Percentiles rank a stretch among this genome's conserved stretches.
Conservation (phyloP, 1,139 yeast genomes). For the Pichia norvegensis region DNA sequence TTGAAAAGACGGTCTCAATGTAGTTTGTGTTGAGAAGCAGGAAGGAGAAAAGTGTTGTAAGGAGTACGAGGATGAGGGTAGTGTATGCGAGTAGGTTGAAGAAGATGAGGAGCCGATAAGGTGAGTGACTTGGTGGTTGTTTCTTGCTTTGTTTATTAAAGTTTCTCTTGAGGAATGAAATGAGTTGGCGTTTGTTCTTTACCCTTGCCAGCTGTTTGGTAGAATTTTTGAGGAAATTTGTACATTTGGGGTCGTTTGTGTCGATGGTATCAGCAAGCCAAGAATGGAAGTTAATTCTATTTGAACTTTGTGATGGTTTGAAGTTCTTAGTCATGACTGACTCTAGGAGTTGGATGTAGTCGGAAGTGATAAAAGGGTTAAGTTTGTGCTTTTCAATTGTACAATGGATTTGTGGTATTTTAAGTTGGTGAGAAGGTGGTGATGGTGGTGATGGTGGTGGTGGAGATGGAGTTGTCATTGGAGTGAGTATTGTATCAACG, state of each 20-base stretch:
- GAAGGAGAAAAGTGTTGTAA: background rate
- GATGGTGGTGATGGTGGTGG: background rate
- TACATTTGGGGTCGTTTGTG: background rate
- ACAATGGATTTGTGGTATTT: slow-evolving; percentile 3
- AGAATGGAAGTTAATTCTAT: background rate
- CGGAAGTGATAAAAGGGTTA: slow-evolving; percentile 3
- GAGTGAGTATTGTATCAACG: background rate
- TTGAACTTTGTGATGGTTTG: background rate
- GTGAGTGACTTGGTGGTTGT: too few species aligned
- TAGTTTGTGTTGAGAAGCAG: slow-evolving; percentile 2
- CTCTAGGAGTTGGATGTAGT: slow-evolving; percentile 6
- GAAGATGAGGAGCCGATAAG: background rate
- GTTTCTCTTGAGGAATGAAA: slow-evolving; percentile 5
- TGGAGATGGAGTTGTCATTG: background rate
- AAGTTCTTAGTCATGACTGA: background rate
- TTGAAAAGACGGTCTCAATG: background rate
- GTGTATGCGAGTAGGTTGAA: background rate
- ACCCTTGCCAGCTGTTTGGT: slow-evolving; percentile 3
- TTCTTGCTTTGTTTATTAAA: background rate
- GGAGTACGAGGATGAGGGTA: background rate
- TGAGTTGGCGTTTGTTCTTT: slow-evolving; percentile 14
- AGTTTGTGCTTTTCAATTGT: background rate
- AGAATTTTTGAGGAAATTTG: slow-evolving; percentile 2
- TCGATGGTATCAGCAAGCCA: slow-evolving; percentile 7
- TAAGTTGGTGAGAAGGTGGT: background rate